Evolutionary conservation across 306 rosid genomes (phyloP).

Genomic region (Boehmeria nivea): DNA sequence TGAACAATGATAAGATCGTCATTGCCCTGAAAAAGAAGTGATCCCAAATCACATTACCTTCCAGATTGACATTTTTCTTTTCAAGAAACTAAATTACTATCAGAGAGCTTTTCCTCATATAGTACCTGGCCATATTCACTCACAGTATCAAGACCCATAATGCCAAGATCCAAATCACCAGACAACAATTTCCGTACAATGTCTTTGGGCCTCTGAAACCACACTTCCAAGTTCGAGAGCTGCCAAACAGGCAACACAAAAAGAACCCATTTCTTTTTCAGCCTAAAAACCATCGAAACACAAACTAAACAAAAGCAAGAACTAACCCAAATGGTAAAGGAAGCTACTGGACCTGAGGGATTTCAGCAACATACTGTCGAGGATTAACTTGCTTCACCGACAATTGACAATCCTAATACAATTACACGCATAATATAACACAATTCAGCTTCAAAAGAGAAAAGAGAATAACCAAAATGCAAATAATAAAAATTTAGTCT

Average conservation of each 20-base stretch:
- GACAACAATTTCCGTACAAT: slow-evolving; percentile 73
- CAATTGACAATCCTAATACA: slow-evolving; percentile 59
- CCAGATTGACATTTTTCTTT: too few species aligned
- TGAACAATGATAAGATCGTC: slow-evolving; percentile 80
- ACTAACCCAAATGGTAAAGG: neutral
- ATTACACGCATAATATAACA: too few species aligned
- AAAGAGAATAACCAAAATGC: slow-evolving; percentile 4
- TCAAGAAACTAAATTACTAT: neutral
- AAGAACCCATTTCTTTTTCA: neutral
- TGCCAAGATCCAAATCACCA: slow-evolving; percentile 91
- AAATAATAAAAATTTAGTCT: neutral
- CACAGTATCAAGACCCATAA: slow-evolving; percentile 77
- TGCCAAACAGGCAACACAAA: slow-evolving; percentile 24
- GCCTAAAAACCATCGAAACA: too few species aligned
- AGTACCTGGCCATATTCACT: slow-evolving; percentile 70
- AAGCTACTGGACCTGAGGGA: slow-evolving; percentile 96
- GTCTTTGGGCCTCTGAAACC: slow-evolving; percentile 92
- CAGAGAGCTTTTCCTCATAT: neutral
- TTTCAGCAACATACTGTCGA: slow-evolving; percentile 76
- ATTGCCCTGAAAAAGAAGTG: slow-evolving; percentile 40
- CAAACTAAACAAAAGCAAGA: neutral
- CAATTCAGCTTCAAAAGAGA: neutral
- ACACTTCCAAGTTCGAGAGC: slow-evolving; percentile 76
- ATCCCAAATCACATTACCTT: neutral
- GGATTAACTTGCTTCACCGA: slow-evolving; percentile 89